Percentiles rank a stretch among this genome's conserved stretches.
Evolutionary conservation across 768 basidiomycete genomes (phyloP).

Genomic region (Coprinopsis strossmayeri): DNA sequence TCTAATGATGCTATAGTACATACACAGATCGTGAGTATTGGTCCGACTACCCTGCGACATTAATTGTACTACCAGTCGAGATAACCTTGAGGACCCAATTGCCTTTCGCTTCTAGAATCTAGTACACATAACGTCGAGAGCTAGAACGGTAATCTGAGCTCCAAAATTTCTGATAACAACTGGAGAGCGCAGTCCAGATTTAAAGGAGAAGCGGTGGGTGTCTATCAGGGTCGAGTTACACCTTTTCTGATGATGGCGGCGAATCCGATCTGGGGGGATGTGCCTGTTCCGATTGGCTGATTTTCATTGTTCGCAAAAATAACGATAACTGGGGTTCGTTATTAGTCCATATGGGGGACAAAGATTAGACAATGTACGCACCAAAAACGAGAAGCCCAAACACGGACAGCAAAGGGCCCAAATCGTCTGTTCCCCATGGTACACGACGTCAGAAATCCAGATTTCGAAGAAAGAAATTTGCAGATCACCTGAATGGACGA

Average conservation of each 20-base stretch:
- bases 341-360: slow-evolving; percentile 3
- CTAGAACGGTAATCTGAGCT: too few relatives aligned
- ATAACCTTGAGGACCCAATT: too few relatives aligned
- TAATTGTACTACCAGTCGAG: too few relatives aligned
- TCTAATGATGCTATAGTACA: too few relatives aligned
- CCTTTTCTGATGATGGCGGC: background rate
- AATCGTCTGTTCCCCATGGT: slow-evolving; percentile 57
- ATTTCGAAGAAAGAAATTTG: slow-evolving; percentile 6
- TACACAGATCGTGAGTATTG: too few relatives aligned
- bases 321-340: slow-evolving; percentile 31
- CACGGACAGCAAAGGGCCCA: slow-evolving; percentile 73
- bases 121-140: too few relatives aligned
- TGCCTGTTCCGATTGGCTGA: background rate
- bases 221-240: too few relatives aligned
- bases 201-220: too few relatives aligned
- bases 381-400: slow-evolving; percentile 58
- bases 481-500: slow-evolving; percentile 52
- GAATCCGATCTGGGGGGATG: background rate
- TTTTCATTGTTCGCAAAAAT: slow-evolving; percentile 24
- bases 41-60: too few relatives aligned
- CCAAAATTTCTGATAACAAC: too few relatives aligned
- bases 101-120: too few relatives aligned
- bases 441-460: background rate
- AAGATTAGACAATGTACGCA: slow-evolving; percentile 20
- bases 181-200: too few relatives aligned